Percentiles rank a stretch among this genome's conserved stretches.
Conservation (phyloP, 192 early-diverging fungal genomes). For the Gaertneriomyces semiglobifer region DNA sequence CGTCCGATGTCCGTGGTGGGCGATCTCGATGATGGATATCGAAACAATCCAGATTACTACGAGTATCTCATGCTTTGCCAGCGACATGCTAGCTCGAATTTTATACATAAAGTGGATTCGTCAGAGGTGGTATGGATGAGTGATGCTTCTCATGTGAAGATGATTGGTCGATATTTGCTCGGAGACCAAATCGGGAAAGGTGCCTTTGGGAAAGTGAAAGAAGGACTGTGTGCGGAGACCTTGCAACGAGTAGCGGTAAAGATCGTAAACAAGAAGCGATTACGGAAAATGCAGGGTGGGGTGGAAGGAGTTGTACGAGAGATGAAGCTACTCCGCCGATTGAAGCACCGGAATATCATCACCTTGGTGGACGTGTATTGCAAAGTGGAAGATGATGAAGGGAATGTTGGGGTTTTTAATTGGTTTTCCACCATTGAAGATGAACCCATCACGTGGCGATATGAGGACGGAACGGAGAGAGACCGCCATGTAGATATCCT, state of each 20-base stretch:
- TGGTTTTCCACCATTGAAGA: slow-evolving; percentile 60
- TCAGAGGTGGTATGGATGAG: slow-evolving; percentile 49
- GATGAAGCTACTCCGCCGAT: slow-evolving; percentile 46
- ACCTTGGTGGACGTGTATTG: slow-evolving; percentile 54
- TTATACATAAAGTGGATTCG: slow-evolving; percentile 59
- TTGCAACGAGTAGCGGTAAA: slow-evolving; percentile 59
- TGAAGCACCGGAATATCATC: slow-evolving; percentile 53
- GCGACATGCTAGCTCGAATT: slow-evolving; percentile 49
- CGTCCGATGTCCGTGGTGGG: slow-evolving; percentile 28
- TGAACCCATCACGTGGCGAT: slow-evolving; percentile 51
- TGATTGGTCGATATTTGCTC: slow-evolving; percentile 55
- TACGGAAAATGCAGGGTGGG: slow-evolving; percentile 53
- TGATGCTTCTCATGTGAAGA: slow-evolving; percentile 40
- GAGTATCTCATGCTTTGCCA: slow-evolving; percentile 56
- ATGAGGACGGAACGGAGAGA: slow-evolving; percentile 45
- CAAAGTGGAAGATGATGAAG: slow-evolving; percentile 58
- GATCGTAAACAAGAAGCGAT: slow-evolving; percentile 54
- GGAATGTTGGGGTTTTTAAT: slow-evolving; percentile 47
- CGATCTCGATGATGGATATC: slow-evolving; percentile 24
- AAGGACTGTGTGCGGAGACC: slow-evolving; percentile 53
- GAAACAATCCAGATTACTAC: slow-evolving; percentile 47
- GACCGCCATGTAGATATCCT: slow-evolving; percentile 39
- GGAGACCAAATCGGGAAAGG: slow-evolving; percentile 60
- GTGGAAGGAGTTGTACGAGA: slow-evolving; percentile 50
- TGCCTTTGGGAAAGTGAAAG: slow-evolving; percentile 62